These are phyloP conservation scores for Borovskyia barvae DNA, from an alignment of 208 protist species.

Conservation along the genomic window DNA sequence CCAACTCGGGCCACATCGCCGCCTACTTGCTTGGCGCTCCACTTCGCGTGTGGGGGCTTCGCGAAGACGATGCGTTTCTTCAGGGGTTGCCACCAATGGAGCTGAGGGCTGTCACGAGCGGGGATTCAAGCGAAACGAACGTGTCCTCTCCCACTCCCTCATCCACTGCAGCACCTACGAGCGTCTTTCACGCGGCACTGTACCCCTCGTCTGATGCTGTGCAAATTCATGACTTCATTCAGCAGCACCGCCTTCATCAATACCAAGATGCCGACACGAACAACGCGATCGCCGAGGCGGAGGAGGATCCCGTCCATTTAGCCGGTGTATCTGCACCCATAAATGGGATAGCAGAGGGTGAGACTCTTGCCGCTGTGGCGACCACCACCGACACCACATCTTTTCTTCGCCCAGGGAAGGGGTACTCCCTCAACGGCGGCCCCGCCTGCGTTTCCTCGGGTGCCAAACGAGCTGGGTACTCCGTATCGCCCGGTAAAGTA, in stretches of 20 bases:
- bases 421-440: not conserved
- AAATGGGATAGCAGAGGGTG: not conserved
- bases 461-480: too few relatives aligned
- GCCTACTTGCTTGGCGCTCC: slow-evolving; percentile 70
- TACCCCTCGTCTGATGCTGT: slow-evolving; percentile 37
- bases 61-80: slow-evolving; percentile 56
- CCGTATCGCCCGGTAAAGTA: slow-evolving; percentile 10
- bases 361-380: not conserved
- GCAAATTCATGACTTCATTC: slow-evolving; percentile 17
- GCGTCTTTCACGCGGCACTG: slow-evolving; percentile 33
- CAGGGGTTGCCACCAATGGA: not conserved
- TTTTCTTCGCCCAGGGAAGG: not conserved
- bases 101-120: not conserved
- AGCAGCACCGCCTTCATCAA: too few relatives aligned
- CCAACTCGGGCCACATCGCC: slow-evolving; percentile 82
- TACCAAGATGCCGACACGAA: too few relatives aligned
- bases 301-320: not conserved
- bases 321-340: too few relatives aligned
- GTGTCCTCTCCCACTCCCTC: too few relatives aligned
- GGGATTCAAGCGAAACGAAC: too few relatives aligned
- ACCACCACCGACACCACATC: not conserved
- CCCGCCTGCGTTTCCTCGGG: not conserved
- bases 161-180: not conserved
- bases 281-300: not conserved
- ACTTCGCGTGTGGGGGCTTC: slow-evolving; percentile 72